Conservation (phyloP, 164 flowering plant genomes). For the Vitis labrusca region DNA sequence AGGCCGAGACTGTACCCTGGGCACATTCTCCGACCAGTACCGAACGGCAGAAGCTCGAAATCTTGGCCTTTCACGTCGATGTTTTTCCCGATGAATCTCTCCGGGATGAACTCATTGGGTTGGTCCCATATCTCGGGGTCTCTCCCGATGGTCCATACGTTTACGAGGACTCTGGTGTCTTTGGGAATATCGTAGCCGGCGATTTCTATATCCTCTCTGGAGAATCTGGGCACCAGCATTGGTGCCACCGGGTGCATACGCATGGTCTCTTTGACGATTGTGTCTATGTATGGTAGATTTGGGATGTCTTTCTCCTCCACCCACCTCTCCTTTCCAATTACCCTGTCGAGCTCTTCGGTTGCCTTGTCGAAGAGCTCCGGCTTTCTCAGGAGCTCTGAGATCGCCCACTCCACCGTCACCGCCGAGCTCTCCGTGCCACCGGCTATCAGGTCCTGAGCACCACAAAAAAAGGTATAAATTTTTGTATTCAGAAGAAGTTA, state of each 20-base stretch:
- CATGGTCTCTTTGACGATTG: constrained; percentile 80
- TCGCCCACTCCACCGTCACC: constrained; percentile 80
- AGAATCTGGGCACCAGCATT: constrained; percentile 49
- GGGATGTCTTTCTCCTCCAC: constrained; percentile 69
- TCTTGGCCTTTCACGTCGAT: constrained; percentile 74
- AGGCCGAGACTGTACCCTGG: constrained; percentile 66
- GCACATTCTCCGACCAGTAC: constrained; percentile 81
- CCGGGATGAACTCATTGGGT: constrained; percentile 61
- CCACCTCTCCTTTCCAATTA: constrained; percentile 65
- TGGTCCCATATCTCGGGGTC: constrained; percentile 61
- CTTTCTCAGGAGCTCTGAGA: constrained; percentile 58
- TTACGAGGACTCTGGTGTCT: constrained; percentile 51
- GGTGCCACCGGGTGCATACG: constrained; percentile 83
- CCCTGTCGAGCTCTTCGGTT: constrained; percentile 65
- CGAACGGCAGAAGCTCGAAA: constrained; percentile 73
- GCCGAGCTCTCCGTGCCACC: constrained; percentile 84
- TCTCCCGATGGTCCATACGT: constrained; percentile 63
- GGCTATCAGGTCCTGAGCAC: constrained; percentile 59
- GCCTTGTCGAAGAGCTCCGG: constrained; percentile 58
- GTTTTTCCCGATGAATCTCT: constrained; percentile 53
- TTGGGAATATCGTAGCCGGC: constrained; percentile 57
- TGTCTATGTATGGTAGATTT: constrained; percentile 52
- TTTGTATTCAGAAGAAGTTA: no score
- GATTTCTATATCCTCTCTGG: constrained; percentile 42
- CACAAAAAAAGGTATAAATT: background rate